phyloP scores from a whole-genome alignment of 2,329 filamentous ascomycete genomes.

The Fusarium sp. region DNA sequence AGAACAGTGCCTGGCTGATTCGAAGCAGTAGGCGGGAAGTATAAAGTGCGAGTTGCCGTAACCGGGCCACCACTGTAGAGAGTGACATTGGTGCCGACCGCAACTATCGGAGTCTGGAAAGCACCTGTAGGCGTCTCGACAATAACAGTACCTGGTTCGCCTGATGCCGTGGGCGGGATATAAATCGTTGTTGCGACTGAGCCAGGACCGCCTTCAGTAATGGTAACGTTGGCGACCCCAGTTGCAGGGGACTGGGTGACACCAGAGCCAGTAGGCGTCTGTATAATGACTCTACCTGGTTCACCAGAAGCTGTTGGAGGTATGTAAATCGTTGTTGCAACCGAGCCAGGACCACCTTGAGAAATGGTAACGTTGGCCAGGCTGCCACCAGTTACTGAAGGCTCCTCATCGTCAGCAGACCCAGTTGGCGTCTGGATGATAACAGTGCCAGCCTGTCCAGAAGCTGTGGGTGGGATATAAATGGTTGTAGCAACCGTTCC shows the following conservation, averaged over 20 bases:
- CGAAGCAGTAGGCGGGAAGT: background rate
- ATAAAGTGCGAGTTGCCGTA: slow-evolving; percentile 1
- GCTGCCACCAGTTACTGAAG: background rate
- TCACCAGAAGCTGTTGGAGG: background rate
- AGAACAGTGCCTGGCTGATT: slow-evolving; percentile 12
- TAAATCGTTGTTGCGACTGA: background rate
- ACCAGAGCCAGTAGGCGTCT: background rate
- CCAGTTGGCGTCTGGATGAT: background rate
- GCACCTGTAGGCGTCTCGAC: slow-evolving; percentile 5
- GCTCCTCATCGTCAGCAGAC: background rate
- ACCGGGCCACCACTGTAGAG: slow-evolving; percentile 7
- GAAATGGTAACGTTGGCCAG: background rate
- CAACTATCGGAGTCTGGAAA: slow-evolving; percentile 7
- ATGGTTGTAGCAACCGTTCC: background rate
- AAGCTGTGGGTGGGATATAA: background rate
- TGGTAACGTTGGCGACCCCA: background rate
- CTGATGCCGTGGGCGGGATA: background rate
- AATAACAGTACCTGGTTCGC: slow-evolving; percentile 3
- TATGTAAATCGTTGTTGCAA: background rate
- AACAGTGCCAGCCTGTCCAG: background rate
- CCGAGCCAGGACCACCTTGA: too few relatives aligned
- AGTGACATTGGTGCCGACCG: slow-evolving; percentile 5
- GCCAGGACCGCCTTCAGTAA: background rate
- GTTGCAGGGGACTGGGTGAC: background rate
- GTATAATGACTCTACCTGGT: too few relatives aligned